phyloP scores from a whole-genome alignment of 495 filamentous ascomycete genomes.

The Penicillium diatomitis region DNA sequence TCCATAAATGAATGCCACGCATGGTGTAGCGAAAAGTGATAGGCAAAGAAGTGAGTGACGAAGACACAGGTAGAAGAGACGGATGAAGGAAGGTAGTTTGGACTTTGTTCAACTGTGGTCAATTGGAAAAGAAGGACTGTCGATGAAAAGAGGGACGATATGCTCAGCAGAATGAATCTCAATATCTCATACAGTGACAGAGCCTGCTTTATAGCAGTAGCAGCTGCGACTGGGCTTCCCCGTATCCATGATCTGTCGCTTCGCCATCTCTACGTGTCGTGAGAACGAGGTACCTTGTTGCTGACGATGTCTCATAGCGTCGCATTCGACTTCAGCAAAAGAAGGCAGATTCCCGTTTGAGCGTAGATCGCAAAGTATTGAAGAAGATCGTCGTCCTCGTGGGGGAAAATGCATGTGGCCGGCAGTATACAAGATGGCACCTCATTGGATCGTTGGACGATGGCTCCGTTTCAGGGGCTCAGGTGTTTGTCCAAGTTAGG shows the following conservation, averaged over 20 bases:
- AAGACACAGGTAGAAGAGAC: too few species aligned
- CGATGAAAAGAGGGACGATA: not conserved
- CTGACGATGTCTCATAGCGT: not conserved
- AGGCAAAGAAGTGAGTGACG: too few species aligned
- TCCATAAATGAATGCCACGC: conserved; percentile 4
- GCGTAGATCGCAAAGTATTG: not conserved
- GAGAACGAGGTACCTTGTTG: too few species aligned
- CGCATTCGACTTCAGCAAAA: not conserved
- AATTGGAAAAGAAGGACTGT: not conserved
- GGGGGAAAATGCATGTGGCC: not conserved
- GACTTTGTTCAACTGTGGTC: too few species aligned
- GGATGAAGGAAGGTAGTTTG: too few species aligned
- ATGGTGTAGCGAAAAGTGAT: not conserved
- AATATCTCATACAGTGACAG: too few species aligned
- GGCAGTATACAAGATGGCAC: not conserved
- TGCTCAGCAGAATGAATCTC: not conserved
- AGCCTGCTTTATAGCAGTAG: too few species aligned
- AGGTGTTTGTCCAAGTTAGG: not conserved
- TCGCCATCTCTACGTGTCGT: too few species aligned
- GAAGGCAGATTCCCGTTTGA: not conserved
- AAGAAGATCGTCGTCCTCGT: not conserved
- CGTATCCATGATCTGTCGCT: too few species aligned
- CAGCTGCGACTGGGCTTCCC: too few species aligned
- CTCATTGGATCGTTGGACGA: not conserved
- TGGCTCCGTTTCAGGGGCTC: not conserved